These are phyloP conservation scores for Gracilaria vermiculophylla DNA, from an alignment of 23 red algal species.

Conservation along the genomic window DNA sequence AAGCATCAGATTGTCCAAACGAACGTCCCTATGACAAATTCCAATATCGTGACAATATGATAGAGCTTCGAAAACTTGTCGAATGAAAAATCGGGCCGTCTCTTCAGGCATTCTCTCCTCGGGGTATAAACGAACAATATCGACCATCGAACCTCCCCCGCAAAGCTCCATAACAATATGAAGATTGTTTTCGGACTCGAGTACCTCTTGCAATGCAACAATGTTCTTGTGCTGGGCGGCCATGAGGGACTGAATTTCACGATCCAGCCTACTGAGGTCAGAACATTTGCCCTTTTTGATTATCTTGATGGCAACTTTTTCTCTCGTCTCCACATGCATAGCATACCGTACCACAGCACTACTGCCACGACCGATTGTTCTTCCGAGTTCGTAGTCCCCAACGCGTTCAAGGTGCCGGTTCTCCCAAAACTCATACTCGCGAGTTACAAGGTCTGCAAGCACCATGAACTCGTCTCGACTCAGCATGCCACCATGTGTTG, in stretches of 20 bases:
- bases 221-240: conserved; percentile 86
- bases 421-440: conserved; percentile 97
- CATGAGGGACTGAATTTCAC: conserved; percentile 89
- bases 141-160: conserved; percentile 86
- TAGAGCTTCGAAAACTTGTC: conserved; percentile 84
- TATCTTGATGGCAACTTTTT: conserved; percentile 91
- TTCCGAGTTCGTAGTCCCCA: conserved; percentile 90
- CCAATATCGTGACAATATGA: conserved; percentile 84
- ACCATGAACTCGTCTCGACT: conserved; percentile 94
- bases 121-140: conserved; percentile 85
- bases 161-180: conserved; percentile 96
- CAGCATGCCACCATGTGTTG: conserved; percentile 68
- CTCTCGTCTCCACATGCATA: conserved; percentile 66
- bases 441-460: conserved; percentile 91
- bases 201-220: conserved; percentile 84
- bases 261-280: conserved; percentile 88
- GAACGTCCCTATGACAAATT: conserved; percentile 93
- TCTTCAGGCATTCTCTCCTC: conserved; percentile 81
- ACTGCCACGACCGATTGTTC: conserved; percentile 82
- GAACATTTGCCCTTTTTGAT: conserved; percentile 95
- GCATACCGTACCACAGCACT: conserved; percentile 84
- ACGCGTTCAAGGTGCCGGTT: conserved; percentile 89
- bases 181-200: conserved; percentile 82
- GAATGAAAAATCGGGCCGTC: conserved; percentile 78
- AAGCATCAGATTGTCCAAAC: conserved; percentile 96